phyloP scores from a whole-genome alignment of 768 basidiomycete genomes.

The Auriscalpium orientale region DNA sequence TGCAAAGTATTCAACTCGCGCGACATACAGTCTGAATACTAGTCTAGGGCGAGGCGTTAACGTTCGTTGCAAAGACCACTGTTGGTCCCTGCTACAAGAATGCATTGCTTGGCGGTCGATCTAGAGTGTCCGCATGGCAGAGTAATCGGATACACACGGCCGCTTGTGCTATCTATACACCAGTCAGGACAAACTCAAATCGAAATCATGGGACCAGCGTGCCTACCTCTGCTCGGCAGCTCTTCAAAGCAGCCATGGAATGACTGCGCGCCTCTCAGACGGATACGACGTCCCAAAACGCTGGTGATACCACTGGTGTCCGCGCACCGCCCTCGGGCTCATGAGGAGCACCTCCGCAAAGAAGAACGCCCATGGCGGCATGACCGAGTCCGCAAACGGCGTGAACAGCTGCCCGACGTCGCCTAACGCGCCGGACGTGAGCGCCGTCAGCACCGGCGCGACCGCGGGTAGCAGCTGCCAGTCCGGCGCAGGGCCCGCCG shows the following conservation, averaged over 20 bases:
- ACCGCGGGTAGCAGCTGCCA: slow-evolving; percentile 16
- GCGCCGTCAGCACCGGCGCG: neutral
- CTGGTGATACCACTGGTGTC: slow-evolving; percentile 78
- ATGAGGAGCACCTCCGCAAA: slow-evolving; percentile 65
- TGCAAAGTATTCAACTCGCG: too few species aligned
- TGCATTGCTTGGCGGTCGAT: too few species aligned
- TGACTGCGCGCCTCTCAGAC: slow-evolving; percentile 60
- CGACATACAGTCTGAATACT: too few species aligned
- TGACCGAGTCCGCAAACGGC: slow-evolving; percentile 29
- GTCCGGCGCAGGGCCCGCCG: slow-evolving; percentile 46
- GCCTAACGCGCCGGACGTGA: neutral
- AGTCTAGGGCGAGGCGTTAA: too few species aligned
- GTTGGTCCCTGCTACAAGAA: too few species aligned
- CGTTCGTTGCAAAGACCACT: too few species aligned
- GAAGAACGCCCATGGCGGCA: slow-evolving; percentile 80
- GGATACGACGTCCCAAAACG: slow-evolving; percentile 74
- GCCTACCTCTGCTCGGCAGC: too few species aligned
- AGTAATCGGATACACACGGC: too few species aligned
- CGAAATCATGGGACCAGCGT: too few species aligned
- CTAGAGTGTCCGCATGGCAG: too few species aligned
- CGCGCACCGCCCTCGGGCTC: slow-evolving; percentile 74
- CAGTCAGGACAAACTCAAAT: too few species aligned
- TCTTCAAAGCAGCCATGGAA: slow-evolving; percentile 59
- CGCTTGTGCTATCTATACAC: too few species aligned
- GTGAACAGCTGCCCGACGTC: slow-evolving; percentile 14